These are phyloP conservation scores for Endotrypanum monterogeii DNA, from an alignment of 208 protist species.

Conservation along the genomic window DNA sequence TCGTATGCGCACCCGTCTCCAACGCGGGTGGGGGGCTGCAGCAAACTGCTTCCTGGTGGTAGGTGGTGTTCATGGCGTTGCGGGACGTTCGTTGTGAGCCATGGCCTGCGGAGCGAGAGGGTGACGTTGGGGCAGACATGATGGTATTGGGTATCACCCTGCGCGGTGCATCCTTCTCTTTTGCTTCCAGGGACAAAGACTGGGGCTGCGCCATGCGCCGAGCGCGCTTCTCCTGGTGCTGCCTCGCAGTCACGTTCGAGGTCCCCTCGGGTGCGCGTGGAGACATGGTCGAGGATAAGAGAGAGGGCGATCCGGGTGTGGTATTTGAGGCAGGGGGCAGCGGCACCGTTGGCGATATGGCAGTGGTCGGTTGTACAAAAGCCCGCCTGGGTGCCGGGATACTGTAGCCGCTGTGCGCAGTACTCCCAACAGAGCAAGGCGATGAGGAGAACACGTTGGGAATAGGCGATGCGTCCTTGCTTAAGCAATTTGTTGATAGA, in stretches of 20 bases:
- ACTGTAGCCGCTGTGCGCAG: not conserved
- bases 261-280: not conserved
- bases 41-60: not conserved
- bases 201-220: not conserved
- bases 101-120: not conserved
- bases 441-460: not conserved
- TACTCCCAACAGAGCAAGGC: not conserved
- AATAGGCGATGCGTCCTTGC: not conserved
- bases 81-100: not conserved
- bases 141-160: conserved; percentile 1
- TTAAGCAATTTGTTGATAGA: not conserved
- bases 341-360: not conserved
- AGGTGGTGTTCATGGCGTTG: not conserved
- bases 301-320: not conserved
- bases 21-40: not conserved
- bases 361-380: not conserved
- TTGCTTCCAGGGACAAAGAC: not conserved
- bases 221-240: too few relatives aligned
- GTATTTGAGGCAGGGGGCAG: not conserved
- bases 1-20: not conserved
- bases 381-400: not conserved
- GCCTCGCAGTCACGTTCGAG: not conserved
- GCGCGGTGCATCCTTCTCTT: not conserved
- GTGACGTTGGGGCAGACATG: conserved; percentile 8
- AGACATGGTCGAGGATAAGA: not conserved